Percentiles rank a stretch among this genome's conserved stretches.
Evolutionary conservation across 2,329 filamentous ascomycete genomes (phyloP).

Genomic region (Fusarium clavum): DNA sequence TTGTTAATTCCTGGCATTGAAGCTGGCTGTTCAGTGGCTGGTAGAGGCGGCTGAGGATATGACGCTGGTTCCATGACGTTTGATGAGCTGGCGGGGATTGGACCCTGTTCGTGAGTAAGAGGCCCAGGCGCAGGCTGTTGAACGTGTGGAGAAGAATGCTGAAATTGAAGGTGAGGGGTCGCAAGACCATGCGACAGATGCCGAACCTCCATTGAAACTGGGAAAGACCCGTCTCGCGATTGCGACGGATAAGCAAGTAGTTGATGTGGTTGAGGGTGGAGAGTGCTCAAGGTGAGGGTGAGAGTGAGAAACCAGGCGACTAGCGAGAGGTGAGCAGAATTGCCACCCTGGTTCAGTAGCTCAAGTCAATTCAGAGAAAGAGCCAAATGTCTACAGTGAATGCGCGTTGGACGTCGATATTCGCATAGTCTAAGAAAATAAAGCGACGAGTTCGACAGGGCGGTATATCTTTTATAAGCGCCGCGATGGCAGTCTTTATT

Average conservation of each 20-base stretch:
- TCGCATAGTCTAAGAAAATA: conserved; percentile 22
- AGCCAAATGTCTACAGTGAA: conserved; percentile 22
- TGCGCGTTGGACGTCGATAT: conserved; percentile 8
- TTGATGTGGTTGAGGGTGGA: conserved; percentile 21
- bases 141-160: conserved; percentile 19
- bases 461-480: conserved; percentile 2
- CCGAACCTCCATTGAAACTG: conserved; percentile 42
- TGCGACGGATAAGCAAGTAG: conserved; percentile 32
- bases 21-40: conserved; percentile 5
- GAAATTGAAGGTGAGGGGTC: conserved; percentile 18
- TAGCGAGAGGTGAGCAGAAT: conserved; percentile 34
- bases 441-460: background rate
- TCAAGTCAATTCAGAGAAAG: conserved; percentile 24
- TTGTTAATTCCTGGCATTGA: conserved; percentile 1
- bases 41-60: conserved; percentile 16
- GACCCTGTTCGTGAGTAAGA: conserved; percentile 29
- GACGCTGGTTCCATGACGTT: conserved; percentile 37
- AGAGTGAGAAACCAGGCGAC: conserved; percentile 11
- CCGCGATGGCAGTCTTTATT: background rate
- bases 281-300: conserved; percentile 1
- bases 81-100: conserved; percentile 32
- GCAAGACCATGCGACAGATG: conserved; percentile 27
- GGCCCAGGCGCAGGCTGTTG: conserved; percentile 15
- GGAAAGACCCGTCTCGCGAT: conserved; percentile 28
- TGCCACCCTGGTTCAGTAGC: conserved; percentile 25